Percentiles rank a stretch among this genome's conserved stretches.
These are phyloP conservation scores for Botryotinia globosa DNA, from an alignment of 2,329 filamentous ascomycete genomes.

Conservation along the genomic window DNA sequence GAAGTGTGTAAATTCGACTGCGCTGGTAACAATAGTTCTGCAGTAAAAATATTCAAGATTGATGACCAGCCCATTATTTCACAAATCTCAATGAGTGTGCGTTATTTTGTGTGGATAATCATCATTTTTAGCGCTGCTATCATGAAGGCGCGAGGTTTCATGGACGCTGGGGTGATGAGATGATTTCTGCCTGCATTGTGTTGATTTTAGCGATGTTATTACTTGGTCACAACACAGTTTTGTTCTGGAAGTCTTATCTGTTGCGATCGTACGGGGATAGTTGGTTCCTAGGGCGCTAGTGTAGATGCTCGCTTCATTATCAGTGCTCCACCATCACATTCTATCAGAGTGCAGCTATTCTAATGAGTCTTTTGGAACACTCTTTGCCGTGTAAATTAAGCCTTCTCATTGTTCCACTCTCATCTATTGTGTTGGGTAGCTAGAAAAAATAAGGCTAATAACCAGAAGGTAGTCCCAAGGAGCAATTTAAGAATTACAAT, in stretches of 20 bases:
- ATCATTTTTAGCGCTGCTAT: neutral
- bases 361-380: rapidly evolving
- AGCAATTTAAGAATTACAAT: neutral
- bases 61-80: neutral
- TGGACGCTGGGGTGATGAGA: neutral
- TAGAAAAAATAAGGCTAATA: neutral
- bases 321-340: neutral
- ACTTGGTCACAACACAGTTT: neutral
- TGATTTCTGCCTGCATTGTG: neutral
- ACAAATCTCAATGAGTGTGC: neutral
- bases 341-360: neutral
- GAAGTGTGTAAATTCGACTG: too few species aligned
- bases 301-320: neutral
- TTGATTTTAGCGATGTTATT: neutral
- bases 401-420: rapidly evolving
- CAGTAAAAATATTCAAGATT: neutral
- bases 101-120: neutral
- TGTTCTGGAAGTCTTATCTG: neutral
- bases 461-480: neutral
- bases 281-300: rapidly evolving
- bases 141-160: neutral
- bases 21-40: neutral
- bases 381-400: rapidly evolving
- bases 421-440: neutral
- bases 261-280: rapidly evolving